Percentiles rank a stretch among this genome's conserved stretches.
These are phyloP conservation scores for Bacidia rubella DNA, from an alignment of 495 filamentous ascomycete species.

Conservation along the genomic window DNA sequence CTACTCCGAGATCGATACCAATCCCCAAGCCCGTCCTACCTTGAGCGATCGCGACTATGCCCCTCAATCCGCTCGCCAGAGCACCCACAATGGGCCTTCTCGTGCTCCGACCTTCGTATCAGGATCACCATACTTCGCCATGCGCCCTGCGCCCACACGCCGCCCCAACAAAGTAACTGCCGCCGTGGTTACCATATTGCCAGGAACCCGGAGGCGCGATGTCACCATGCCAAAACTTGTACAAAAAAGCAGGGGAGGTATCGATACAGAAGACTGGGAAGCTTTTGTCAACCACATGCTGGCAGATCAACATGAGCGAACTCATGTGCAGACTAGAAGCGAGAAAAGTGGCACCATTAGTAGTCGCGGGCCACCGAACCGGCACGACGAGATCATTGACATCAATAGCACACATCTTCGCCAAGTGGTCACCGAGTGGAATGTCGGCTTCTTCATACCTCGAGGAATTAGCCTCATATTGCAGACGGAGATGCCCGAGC, in stretches of 20 bases:
- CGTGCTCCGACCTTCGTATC: constrained; percentile 22
- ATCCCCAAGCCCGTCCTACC: not conserved
- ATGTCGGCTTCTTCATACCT: not conserved
- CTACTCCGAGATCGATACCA: not conserved
- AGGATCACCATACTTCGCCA: not conserved
- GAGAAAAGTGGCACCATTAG: constrained; percentile 1
- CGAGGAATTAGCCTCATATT: not conserved
- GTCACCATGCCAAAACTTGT: not conserved
- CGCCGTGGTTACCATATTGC: not conserved
- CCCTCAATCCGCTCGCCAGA: not conserved
- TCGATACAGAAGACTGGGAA: not conserved
- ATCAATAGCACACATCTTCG: not conserved
- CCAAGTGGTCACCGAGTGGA: not conserved
- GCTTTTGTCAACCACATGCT: not conserved
- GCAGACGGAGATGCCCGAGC: not conserved
- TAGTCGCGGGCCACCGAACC: not conserved
- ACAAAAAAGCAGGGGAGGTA: not conserved
- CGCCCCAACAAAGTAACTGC: not conserved
- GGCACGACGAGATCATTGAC: not conserved
- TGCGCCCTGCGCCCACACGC: not conserved
- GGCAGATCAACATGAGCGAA: not conserved
- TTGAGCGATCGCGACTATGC: not conserved
- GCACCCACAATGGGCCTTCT: not conserved
- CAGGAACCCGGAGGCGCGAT: not conserved
- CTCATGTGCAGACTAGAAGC: not conserved